Evolutionary conservation across 2,329 filamentous ascomycete genomes (phyloP).

Genomic region (Apiospora koreana): DNA sequence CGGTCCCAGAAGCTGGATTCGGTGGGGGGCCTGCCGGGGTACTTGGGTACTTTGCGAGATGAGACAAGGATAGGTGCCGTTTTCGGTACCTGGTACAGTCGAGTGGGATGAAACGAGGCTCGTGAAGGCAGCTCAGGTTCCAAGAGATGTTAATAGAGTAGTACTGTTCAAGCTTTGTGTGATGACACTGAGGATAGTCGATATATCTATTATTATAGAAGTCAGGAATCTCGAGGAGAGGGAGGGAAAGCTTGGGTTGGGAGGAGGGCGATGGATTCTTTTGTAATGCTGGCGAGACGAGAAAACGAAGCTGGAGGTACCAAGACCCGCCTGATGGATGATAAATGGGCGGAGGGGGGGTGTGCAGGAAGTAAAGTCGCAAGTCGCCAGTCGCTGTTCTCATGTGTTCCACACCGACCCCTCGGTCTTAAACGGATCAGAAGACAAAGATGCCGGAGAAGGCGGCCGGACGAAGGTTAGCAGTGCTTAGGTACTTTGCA

Average conservation of each 20-base stretch:
- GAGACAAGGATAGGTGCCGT: constrained; percentile 4
- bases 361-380: background rate
- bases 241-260: background rate
- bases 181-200: background rate
- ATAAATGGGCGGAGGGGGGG: background rate
- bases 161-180: background rate
- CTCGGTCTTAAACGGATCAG: constrained; percentile 14
- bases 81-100: constrained; percentile 5
- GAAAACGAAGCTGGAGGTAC: background rate
- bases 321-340: background rate
- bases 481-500: background rate
- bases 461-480: constrained; percentile 1
- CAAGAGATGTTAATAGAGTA: background rate
- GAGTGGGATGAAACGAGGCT: constrained; percentile 9
- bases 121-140: background rate
- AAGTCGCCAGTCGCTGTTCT: background rate
- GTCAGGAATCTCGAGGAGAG: background rate
- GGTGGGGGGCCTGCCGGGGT: constrained; percentile 10
- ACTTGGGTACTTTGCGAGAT: constrained; percentile 8
- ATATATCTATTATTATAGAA: background rate
- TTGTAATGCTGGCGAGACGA: constrained; percentile 10
- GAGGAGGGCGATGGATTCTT: constrained; percentile 9
- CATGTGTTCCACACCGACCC: constrained; percentile 8
- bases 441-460: constrained; percentile 2
- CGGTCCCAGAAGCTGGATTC: background rate